These are phyloP conservation scores for Aspergillus sp. DNA, from an alignment of 2,329 filamentous ascomycete genomes.

Conservation along the genomic window DNA sequence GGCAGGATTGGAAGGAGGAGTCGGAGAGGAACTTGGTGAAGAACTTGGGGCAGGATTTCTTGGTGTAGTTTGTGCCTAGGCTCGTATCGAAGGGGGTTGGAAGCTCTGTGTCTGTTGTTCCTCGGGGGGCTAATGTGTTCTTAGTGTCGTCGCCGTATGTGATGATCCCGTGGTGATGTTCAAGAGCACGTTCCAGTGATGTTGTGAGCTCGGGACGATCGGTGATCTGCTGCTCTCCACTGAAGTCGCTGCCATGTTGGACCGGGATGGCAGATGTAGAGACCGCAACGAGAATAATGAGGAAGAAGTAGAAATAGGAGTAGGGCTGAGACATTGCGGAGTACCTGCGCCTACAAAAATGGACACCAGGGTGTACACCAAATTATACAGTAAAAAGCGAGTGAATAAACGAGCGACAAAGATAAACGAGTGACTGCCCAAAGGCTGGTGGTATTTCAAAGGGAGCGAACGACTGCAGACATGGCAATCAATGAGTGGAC, in stretches of 20 bases:
- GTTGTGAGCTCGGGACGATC: slow-evolving; percentile 2
- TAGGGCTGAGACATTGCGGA: not conserved
- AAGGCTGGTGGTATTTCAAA: not conserved
- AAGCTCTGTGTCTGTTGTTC: slow-evolving; percentile 22
- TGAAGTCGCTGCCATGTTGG: not conserved
- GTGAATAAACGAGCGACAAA: not conserved
- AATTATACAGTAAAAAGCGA: not conserved
- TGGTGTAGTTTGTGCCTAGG: slow-evolving; percentile 56
- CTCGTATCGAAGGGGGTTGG: slow-evolving; percentile 63
- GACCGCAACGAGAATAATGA: not conserved
- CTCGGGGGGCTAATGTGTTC: no score
- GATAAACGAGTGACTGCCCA: not conserved
- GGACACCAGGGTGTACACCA: not conserved
- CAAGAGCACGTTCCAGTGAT: not conserved
- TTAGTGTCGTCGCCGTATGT: no score
- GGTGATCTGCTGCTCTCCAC: not conserved
- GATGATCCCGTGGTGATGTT: no score
- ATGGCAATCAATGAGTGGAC: no score
- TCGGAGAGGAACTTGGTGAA: slow-evolving; percentile 62
- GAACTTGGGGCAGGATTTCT: slow-evolving; percentile 45
- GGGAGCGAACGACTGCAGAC: not conserved
- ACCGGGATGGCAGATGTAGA: not conserved
- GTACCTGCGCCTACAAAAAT: not conserved
- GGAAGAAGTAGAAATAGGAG: not conserved
- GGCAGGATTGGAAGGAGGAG: slow-evolving; percentile 60